Evolutionary conservation across 768 basidiomycete genomes (phyloP).

Genomic region (Rhizopogon salebrosus): DNA sequence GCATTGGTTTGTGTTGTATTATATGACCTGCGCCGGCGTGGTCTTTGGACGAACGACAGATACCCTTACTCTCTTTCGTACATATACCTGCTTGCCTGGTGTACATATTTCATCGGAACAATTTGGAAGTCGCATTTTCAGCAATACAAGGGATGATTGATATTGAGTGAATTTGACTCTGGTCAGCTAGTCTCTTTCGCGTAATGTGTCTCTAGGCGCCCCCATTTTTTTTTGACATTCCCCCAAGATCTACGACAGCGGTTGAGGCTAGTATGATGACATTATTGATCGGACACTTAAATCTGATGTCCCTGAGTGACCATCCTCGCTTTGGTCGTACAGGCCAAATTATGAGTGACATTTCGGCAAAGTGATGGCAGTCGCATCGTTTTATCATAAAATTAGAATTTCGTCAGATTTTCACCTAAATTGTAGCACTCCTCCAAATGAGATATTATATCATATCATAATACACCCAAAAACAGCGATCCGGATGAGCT

Average conservation of each 20-base stretch:
- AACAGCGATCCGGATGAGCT: too few species aligned
- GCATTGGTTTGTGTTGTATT: conserved; percentile 3
- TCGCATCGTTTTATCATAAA: too few species aligned
- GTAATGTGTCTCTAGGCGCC: background rate
- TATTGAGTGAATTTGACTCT: background rate
- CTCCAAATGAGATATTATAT: too few species aligned
- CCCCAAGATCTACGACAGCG: background rate
- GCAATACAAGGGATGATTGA: background rate
- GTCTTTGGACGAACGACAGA: background rate
- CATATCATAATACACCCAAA: too few species aligned
- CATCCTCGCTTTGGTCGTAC: too few species aligned
- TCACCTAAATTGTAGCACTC: too few species aligned
- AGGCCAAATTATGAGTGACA: too few species aligned
- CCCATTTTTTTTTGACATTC: background rate
- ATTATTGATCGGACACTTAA: too few species aligned
- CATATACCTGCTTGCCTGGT: background rate
- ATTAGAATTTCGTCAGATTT: too few species aligned
- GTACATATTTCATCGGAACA: background rate
- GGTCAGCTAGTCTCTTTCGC: background rate
- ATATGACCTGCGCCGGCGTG: conserved; percentile 3
- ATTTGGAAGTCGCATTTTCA: background rate
- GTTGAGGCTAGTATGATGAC: background rate
- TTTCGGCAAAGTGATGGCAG: too few species aligned
- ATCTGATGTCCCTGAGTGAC: too few species aligned
- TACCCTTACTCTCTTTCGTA: background rate